phyloP scores from a whole-genome alignment of 1,284 basidiomycete genomes.

The Cryptococcus sp. region DNA sequence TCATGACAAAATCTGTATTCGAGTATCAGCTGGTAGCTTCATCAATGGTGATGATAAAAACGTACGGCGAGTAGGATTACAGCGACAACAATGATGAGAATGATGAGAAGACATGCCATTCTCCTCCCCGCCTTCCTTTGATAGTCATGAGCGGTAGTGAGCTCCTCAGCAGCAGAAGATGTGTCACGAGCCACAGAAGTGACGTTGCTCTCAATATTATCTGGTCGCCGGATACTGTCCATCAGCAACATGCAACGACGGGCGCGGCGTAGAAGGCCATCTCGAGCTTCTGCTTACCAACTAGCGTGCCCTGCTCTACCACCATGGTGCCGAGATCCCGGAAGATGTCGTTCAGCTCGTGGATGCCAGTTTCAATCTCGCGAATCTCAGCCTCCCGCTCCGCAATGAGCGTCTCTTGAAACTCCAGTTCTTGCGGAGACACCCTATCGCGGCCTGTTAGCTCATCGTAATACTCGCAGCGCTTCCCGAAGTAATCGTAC shows the following conservation, averaged over 20 bases:
- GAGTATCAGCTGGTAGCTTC: background rate
- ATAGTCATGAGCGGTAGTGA: conserved; percentile 86
- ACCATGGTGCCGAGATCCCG: conserved; percentile 92
- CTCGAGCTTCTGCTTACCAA: conserved; percentile 61
- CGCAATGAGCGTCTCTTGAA: conserved; percentile 92
- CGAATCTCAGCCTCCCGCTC: conserved; percentile 93
- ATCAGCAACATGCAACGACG: background rate
- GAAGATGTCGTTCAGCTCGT: conserved; percentile 96
- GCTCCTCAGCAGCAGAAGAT: conserved; percentile 76
- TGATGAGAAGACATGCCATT: conserved; percentile 82
- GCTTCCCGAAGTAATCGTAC: conserved; percentile 1
- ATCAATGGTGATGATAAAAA: background rate
- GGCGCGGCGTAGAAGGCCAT: background rate
- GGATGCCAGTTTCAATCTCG: conserved; percentile 95
- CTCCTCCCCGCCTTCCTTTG: conserved; percentile 89
- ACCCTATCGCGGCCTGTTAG: conserved; percentile 53
- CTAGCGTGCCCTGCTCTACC: conserved; percentile 88
- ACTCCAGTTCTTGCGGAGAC: conserved; percentile 85
- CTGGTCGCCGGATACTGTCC: conserved; percentile 52
- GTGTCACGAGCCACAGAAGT: conserved; percentile 82
- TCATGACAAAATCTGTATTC: conserved; percentile 1
- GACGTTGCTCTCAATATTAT: conserved; percentile 96
- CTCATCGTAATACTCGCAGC: background rate
- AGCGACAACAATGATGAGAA: conserved; percentile 81
- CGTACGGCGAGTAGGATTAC: conserved; percentile 84